Percentiles rank a stretch among this genome's conserved stretches.
phyloP scores from a whole-genome alignment of 805 yeast genomes.

The Soucietia sequanensis region DNA sequence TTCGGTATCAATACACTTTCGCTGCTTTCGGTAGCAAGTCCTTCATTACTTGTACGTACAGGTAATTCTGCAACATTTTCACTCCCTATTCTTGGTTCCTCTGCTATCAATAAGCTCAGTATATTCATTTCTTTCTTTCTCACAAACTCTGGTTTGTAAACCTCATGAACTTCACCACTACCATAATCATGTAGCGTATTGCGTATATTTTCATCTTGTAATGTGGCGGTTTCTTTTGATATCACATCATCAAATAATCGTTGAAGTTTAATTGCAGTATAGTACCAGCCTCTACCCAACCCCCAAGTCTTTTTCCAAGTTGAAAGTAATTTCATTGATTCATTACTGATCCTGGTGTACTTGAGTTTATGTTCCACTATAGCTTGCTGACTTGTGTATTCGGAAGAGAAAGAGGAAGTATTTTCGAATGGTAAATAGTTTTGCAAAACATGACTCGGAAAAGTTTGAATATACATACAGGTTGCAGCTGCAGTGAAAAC shows the following conservation, averaged over 20 bases:
- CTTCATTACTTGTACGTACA: not conserved
- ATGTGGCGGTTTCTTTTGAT: constrained; percentile 7
- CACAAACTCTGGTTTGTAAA: constrained; percentile 9
- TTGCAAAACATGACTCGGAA: constrained; percentile 20
- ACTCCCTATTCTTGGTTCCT: constrained; percentile 2
- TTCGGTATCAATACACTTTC: constrained; percentile 1
- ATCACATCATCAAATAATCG: constrained; percentile 16
- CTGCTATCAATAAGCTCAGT: constrained; percentile 10
- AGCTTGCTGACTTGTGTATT: too few relatives aligned
- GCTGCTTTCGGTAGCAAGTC: not conserved
- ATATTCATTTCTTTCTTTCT: constrained; percentile 12
- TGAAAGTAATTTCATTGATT: constrained; percentile 18
- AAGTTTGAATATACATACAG: constrained; percentile 26
- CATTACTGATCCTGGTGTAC: constrained; percentile 18
- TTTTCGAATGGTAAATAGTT: constrained; percentile 8
- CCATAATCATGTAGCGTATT: constrained; percentile 32
- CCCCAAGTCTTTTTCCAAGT: constrained; percentile 31
- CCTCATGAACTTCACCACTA: constrained; percentile 24
- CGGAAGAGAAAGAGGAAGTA: not conserved
- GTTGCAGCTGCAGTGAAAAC: constrained; percentile 36
- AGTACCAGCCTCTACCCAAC: constrained; percentile 28
- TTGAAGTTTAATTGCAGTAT: constrained; percentile 21
- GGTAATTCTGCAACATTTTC: not conserved
- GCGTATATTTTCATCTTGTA: constrained; percentile 18
- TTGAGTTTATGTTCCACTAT: constrained; percentile 11